Conservation (phyloP, 495 filamentous ascomycete genomes). For the Aspergillus panamensis region DNA sequence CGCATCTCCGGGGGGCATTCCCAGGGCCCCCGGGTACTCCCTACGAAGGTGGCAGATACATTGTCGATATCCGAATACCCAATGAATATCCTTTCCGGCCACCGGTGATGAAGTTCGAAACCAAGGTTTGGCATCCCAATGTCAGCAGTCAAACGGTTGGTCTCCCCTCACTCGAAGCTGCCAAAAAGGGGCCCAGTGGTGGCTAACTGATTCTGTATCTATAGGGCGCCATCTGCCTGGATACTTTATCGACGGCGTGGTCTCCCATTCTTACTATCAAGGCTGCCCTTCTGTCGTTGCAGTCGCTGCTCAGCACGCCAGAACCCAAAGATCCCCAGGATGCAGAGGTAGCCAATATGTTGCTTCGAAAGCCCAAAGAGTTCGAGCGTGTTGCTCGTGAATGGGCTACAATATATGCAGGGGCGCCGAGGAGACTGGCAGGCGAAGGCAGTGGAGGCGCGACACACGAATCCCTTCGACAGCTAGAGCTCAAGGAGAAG, state of each 20-base stretch:
- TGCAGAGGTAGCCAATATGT: slow-evolving; percentile 90
- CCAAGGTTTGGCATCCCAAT: slow-evolving; percentile 98
- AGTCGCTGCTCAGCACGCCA: slow-evolving; percentile 87
- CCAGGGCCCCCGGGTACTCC: slow-evolving; percentile 87
- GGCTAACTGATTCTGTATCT: not conserved
- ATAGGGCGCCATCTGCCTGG: slow-evolving; percentile 95
- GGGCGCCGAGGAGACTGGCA: slow-evolving; percentile 59
- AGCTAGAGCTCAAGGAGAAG: slow-evolving; percentile 45
- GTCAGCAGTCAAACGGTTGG: slow-evolving; percentile 90
- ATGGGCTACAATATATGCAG: slow-evolving; percentile 83
- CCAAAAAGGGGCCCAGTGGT: not conserved
- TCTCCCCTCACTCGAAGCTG: slow-evolving; percentile 9
- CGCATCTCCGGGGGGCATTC: slow-evolving; percentile 80
- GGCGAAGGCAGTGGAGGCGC: slow-evolving; percentile 50
- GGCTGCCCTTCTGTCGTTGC: slow-evolving; percentile 86
- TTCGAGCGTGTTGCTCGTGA: slow-evolving; percentile 83
- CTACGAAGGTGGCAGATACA: slow-evolving; percentile 83
- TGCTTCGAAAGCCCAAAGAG: slow-evolving; percentile 70
- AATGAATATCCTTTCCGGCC: slow-evolving; percentile 91
- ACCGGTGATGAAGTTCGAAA: slow-evolving; percentile 88
- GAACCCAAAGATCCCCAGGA: slow-evolving; percentile 98
- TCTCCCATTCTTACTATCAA: slow-evolving; percentile 95
- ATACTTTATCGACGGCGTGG: slow-evolving; percentile 87
- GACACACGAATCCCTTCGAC: slow-evolving; percentile 47
- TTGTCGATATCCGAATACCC: slow-evolving; percentile 83